Percentiles rank a stretch among this genome's conserved stretches.
Evolutionary conservation across 306 rosid species (phyloP).

Genomic region (Oemleria cerasiformis): DNA sequence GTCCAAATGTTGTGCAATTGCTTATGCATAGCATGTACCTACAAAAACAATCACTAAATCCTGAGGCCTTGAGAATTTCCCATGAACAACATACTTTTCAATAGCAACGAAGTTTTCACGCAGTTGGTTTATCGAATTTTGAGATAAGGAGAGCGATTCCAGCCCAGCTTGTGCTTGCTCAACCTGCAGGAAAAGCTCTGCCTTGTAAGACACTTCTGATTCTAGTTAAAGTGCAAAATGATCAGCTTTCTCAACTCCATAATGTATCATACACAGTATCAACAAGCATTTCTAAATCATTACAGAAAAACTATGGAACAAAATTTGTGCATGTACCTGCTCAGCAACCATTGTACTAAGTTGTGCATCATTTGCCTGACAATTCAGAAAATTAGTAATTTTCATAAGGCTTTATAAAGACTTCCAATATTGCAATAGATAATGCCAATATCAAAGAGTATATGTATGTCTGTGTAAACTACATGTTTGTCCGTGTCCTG

Average conservation of each 20-base stretch:
- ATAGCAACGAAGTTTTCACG: constrained; percentile 87
- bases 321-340: constrained; percentile 52
- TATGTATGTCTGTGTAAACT: background rate
- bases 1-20: no score
- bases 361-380: constrained; percentile 97
- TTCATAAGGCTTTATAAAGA: background rate
- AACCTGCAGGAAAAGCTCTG: constrained; percentile 57
- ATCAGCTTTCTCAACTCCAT: constrained; percentile 12
- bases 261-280: constrained; percentile 3
- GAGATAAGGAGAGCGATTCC: constrained; percentile 72
- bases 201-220: constrained; percentile 23
- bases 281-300: background rate
- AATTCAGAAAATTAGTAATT: constrained; percentile 25
- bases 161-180: constrained; percentile 86
- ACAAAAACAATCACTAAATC: constrained; percentile 12
- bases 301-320: background rate
- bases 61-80: constrained; percentile 23
- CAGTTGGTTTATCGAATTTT: constrained; percentile 63
- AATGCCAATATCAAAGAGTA: background rate
- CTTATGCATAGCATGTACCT: background rate
- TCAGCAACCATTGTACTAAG: constrained; percentile 97
- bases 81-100: constrained; percentile 68
- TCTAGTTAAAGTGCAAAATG: background rate
- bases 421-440: constrained; percentile 2
- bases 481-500: background rate